phyloP scores from a whole-genome alignment of 2,329 filamentous ascomycete genomes.

The Blastomyces gilchristii region DNA sequence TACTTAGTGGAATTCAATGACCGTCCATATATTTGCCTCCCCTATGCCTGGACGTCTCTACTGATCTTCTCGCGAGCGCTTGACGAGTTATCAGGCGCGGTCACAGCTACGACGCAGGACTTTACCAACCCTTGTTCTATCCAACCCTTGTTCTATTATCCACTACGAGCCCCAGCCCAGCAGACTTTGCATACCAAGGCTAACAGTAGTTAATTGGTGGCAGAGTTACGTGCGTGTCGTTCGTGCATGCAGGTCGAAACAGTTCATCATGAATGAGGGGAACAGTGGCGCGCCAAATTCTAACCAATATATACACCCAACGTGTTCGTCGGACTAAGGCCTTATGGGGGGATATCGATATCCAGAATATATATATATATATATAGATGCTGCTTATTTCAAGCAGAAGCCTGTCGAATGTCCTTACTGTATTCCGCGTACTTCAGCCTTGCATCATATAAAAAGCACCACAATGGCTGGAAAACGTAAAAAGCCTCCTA shows the following conservation, averaged over 20 bases:
- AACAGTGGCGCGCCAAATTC: not conserved
- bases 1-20: not conserved
- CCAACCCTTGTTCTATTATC: not conserved
- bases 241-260: not conserved
- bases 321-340: not conserved
- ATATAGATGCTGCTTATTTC: not conserved
- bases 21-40: not conserved
- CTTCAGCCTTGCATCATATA: not conserved
- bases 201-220: not conserved
- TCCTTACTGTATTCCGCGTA: not conserved
- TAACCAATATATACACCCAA: slow-evolving; percentile 1
- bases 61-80: not conserved
- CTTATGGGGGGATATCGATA: not conserved
- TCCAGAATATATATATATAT: not conserved
- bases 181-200: not conserved
- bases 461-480: not conserved
- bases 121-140: not conserved
- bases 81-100: too few species aligned
- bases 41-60: not conserved
- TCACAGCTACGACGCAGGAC: too few species aligned
- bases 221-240: not conserved
- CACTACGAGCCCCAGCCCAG: not conserved
- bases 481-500: not conserved
- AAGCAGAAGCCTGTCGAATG: not conserved
- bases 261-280: not conserved